Conservation (phyloP, 768 basidiomycete species). For the Suillus tomentosus region DNA sequence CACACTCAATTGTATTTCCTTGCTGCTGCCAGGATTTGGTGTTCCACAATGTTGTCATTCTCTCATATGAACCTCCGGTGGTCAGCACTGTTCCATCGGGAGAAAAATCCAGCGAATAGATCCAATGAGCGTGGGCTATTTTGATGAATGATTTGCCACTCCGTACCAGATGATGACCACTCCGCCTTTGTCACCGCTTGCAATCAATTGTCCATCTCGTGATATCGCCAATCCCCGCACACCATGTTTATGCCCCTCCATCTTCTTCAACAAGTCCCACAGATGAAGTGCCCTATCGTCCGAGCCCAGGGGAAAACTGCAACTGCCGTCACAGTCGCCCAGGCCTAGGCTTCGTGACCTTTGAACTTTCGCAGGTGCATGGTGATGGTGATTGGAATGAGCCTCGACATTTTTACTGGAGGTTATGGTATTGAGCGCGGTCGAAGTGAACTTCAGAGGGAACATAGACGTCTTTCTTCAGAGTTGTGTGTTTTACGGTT, state of each 20-base stretch:
- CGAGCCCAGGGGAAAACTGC: not conserved
- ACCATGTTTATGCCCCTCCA: not conserved
- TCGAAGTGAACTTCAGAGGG: too few relatives aligned
- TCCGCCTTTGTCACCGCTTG: not conserved
- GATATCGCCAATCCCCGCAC: not conserved
- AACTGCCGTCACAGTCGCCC: not conserved
- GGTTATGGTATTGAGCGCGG: too few relatives aligned
- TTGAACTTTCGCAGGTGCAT: too few relatives aligned
- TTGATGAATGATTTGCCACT: not conserved
- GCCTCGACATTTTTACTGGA: too few relatives aligned
- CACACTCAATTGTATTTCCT: not conserved
- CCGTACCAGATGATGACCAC: not conserved
- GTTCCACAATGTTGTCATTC: not conserved
- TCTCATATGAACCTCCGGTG: not conserved
- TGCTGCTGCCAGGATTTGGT: not conserved
- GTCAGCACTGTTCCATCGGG: not conserved
- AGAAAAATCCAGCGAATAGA: not conserved
- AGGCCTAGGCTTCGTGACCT: too few relatives aligned
- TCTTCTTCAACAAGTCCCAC: not conserved
- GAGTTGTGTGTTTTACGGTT: too few relatives aligned
- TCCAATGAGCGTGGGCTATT: not conserved
- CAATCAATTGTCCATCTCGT: not conserved
- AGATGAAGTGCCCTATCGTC: not conserved
- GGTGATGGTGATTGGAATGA: too few relatives aligned
- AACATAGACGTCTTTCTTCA: too few relatives aligned